These are phyloP conservation scores for Salvia sclarea DNA, from an alignment of 305 asterid species.

Conservation along the genomic window DNA sequence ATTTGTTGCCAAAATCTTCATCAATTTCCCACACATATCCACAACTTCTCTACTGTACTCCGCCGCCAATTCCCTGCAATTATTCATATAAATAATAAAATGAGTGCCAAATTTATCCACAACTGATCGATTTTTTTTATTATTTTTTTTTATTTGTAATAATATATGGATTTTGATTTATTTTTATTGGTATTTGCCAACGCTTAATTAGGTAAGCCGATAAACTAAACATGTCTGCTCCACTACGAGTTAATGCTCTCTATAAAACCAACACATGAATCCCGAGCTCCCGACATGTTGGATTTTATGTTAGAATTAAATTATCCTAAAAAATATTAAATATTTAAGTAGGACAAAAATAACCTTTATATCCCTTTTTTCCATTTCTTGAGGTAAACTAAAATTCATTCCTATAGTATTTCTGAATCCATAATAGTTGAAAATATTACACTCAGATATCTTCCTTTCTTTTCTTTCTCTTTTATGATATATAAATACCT, in stretches of 20 bases:
- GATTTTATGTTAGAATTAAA: neutral
- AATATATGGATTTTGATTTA: neutral
- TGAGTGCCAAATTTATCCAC: neutral
- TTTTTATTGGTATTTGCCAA: neutral
- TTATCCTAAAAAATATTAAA: too few relatives aligned
- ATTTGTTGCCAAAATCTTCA: constrained; percentile 51
- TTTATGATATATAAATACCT: too few relatives aligned
- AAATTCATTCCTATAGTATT: too few relatives aligned
- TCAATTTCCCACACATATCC: constrained; percentile 48
- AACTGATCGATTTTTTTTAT: too few relatives aligned
- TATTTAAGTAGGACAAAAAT: too few relatives aligned
- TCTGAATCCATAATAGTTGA: too few relatives aligned
- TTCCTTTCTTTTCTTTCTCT: too few relatives aligned
- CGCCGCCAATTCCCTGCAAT: constrained; percentile 51
- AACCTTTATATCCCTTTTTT: too few relatives aligned
- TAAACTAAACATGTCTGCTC: neutral
- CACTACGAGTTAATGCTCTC: constrained; percentile 14
- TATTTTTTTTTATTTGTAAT: neutral
- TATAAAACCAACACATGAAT: constrained; percentile 9
- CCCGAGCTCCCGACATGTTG: neutral
- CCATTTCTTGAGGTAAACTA: too few relatives aligned
- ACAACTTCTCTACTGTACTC: constrained; percentile 57
- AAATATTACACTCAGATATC: too few relatives aligned
- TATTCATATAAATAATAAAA: neutral
- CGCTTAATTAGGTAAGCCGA: too few relatives aligned